A percentile compares a stretch with the other conserved stretches of the same genome.
Conservation (phyloP, 495 filamentous ascomycete genomes). For the Penicillium bovifimosum region DNA sequence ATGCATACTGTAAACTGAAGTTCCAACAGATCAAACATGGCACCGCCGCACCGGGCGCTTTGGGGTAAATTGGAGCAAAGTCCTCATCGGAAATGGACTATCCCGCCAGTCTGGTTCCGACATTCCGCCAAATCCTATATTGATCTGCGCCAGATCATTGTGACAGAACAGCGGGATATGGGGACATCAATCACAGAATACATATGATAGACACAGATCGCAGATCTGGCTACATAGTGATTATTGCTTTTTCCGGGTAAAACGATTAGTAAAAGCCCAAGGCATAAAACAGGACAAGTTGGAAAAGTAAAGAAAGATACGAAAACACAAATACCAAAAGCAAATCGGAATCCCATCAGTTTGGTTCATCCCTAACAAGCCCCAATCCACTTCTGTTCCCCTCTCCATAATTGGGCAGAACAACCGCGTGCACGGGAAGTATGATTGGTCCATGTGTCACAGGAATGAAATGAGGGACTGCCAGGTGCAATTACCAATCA, state of each 20-base stretch:
- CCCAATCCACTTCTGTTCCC: slow-evolving; percentile 2
- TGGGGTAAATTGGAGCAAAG: background rate
- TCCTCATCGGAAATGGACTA: background rate
- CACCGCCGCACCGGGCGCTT: background rate
- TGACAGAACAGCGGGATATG: background rate
- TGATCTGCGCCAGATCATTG: background rate
- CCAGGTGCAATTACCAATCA: slow-evolving; percentile 12
- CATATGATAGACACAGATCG: background rate
- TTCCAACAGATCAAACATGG: background rate
- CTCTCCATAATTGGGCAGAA: slow-evolving; percentile 12
- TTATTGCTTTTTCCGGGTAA: no score
- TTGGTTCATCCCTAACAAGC: slow-evolving; percentile 12
- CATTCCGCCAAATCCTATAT: background rate
- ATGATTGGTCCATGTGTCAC: slow-evolving; percentile 14
- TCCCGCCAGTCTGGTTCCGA: background rate
- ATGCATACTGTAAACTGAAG: background rate
- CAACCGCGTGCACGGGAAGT: background rate
- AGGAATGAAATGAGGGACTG: slow-evolving; percentile 13
- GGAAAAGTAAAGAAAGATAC: background rate
- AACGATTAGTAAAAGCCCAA: no score
- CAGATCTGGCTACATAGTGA: no score
- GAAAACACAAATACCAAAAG: background rate
- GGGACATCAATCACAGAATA: background rate
- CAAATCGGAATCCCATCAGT: background rate
- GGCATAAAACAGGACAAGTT: background rate